phyloP scores from a whole-genome alignment of 2,329 filamentous ascomycete genomes.

The Exophiala calicioides region DNA sequence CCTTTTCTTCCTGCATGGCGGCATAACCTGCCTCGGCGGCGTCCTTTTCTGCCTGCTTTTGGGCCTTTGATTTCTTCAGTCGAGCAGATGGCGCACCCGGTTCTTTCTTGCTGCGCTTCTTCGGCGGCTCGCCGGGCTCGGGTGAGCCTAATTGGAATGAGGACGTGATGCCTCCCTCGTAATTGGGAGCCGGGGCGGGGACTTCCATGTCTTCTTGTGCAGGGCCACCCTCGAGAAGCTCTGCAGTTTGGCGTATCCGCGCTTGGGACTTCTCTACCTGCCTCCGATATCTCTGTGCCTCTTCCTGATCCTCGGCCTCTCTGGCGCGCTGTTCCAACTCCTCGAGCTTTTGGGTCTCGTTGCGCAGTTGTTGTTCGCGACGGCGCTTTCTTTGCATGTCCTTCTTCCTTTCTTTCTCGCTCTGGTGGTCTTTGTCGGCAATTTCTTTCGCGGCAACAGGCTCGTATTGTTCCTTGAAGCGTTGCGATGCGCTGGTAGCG shows the following conservation, averaged over 20 bases:
- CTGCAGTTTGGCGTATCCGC: constrained; percentile 87
- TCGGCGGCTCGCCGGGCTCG: constrained; percentile 49
- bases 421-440: constrained; percentile 82
- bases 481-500: constrained; percentile 69
- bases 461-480: constrained; percentile 76
- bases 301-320: constrained; percentile 76
- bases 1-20: constrained; percentile 53
- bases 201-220: constrained; percentile 71
- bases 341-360: constrained; percentile 81
- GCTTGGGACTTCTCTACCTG: constrained; percentile 89
- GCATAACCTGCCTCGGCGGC: constrained; percentile 86
- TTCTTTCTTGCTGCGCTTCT: constrained; percentile 56
- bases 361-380: constrained; percentile 89
- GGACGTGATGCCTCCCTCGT: constrained; percentile 82
- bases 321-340: constrained; percentile 76
- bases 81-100: constrained; percentile 55
- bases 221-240: constrained; percentile 75
- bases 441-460: constrained; percentile 82
- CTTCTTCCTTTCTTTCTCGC: constrained; percentile 98
- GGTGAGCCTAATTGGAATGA: constrained; percentile 73
- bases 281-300: constrained; percentile 75
- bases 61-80: constrained; percentile 82
- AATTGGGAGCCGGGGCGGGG: constrained; percentile 72
- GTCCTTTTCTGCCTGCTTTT: constrained; percentile 69
- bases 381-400: constrained; percentile 98